These are phyloP conservation scores for Globisporangium echinulatum DNA, from an alignment of 352 stramenopile species.

Conservation along the genomic window DNA sequence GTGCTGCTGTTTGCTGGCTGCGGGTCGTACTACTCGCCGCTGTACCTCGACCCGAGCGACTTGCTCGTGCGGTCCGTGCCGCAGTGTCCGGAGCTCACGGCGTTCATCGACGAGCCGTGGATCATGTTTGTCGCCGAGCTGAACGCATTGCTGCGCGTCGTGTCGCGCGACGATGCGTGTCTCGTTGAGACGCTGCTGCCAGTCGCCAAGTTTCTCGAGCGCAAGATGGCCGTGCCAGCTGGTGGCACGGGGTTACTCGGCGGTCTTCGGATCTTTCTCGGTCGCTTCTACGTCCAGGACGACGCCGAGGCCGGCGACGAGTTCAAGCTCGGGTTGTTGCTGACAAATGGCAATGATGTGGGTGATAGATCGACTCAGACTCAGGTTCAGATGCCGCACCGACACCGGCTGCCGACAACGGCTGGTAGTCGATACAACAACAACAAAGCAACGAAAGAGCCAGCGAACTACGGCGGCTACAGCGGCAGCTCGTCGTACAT, in stretches of 20 bases:
- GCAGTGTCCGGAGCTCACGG: conserved; percentile 67
- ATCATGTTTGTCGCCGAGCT: conserved; percentile 81
- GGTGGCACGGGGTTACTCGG: conserved; percentile 43
- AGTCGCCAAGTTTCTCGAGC: conserved; percentile 59
- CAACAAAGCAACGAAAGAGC: not conserved
- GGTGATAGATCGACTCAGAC: too few species aligned
- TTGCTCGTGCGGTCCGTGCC: conserved; percentile 72
- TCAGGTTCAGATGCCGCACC: not conserved
- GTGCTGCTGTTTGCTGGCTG: conserved; percentile 74
- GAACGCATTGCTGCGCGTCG: conserved; percentile 66
- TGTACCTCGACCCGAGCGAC: conserved; percentile 77
- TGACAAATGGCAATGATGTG: conserved; percentile 32
- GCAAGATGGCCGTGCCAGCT: conserved; percentile 32
- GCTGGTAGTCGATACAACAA: not conserved
- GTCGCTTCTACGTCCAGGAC: conserved; percentile 68
- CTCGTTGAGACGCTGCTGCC: conserved; percentile 55
- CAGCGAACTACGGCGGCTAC: conserved; percentile 27
- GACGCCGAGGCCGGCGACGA: conserved; percentile 60
- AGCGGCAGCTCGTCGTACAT: conserved; percentile 15
- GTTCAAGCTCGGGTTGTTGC: conserved; percentile 69
- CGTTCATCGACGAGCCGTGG: conserved; percentile 84
- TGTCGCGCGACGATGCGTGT: conserved; percentile 45
- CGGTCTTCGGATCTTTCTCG: conserved; percentile 63
- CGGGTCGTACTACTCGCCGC: conserved; percentile 74
- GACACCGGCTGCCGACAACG: conserved; percentile 4